Conservation (phyloP, 2,329 filamentous ascomycete genomes). For the Phoma sp. region DNA sequence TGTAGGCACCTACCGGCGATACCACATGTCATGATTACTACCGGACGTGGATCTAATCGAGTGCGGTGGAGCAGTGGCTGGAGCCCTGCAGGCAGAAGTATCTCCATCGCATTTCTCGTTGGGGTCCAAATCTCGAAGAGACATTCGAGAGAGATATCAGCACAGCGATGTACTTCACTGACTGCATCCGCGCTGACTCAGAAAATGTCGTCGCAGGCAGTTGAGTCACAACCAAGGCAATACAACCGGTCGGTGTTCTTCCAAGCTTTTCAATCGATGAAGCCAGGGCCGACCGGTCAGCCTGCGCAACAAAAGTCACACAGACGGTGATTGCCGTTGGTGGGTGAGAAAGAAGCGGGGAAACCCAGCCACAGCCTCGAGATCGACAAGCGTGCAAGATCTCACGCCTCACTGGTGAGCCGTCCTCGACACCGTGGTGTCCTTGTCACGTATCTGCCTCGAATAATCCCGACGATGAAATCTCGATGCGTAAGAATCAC, state of each 20-base stretch:
- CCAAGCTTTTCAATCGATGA: neutral
- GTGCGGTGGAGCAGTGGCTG: slow-evolving; percentile 3
- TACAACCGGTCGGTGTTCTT: neutral
- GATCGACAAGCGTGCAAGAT: neutral
- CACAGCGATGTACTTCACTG: neutral
- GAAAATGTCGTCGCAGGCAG: neutral
- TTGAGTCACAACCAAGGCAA: neutral
- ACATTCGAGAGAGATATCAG: neutral
- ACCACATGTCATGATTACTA: slow-evolving; percentile 17
- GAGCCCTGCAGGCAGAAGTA: neutral
- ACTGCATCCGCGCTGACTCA: neutral
- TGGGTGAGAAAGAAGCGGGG: neutral
- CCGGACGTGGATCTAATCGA: slow-evolving; percentile 1
- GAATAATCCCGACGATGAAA: neutral
- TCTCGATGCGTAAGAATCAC: neutral
- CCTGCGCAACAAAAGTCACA: neutral
- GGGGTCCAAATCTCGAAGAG: neutral
- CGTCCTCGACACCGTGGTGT: neutral
- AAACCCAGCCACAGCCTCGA: neutral
- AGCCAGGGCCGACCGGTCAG: neutral
- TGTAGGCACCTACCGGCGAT: slow-evolving; percentile 7
- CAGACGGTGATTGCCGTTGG: neutral
- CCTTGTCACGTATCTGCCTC: neutral
- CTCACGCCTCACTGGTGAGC: neutral
- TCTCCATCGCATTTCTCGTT: neutral